Percentiles rank a stretch among this genome's conserved stretches.
These are phyloP conservation scores for Fusarium equiseti DNA, from an alignment of 2,329 filamentous ascomycete genomes.

Conservation along the genomic window DNA sequence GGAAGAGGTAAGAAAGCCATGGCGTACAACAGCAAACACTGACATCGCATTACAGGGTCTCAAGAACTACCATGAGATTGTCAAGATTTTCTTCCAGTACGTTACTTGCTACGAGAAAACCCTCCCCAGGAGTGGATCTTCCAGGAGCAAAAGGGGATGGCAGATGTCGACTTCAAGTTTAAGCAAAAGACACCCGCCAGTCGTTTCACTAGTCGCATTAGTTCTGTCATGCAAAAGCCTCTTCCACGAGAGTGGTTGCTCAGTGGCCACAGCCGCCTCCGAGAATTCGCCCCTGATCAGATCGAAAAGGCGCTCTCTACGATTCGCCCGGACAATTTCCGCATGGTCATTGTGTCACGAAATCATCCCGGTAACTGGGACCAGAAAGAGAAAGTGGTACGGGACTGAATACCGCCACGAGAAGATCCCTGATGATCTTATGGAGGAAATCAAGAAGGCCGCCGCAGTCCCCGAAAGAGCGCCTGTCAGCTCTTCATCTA, in stretches of 20 bases:
- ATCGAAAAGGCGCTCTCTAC: conserved; percentile 81
- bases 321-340: conserved; percentile 89
- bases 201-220: conserved; percentile 87
- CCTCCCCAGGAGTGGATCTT: conserved; percentile 94
- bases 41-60: conserved; percentile 63
- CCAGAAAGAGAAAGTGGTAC: conserved; percentile 95
- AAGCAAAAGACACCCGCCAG: conserved; percentile 92
- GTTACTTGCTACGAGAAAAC: conserved; percentile 84
- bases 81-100: conserved; percentile 90
- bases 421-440: conserved; percentile 80
- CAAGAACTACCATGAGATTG: conserved; percentile 83
- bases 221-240: conserved; percentile 90
- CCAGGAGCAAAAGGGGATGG: conserved; percentile 88
- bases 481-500: conserved; percentile 80
- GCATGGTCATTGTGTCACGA: conserved; percentile 84
- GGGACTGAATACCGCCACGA: conserved; percentile 92
- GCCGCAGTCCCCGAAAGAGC: conserved; percentile 67
- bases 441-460: conserved; percentile 76
- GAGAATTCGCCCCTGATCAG: conserved; percentile 81
- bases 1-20: conserved; percentile 70
- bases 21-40: background rate
- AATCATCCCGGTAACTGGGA: conserved; percentile 88
- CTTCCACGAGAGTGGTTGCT: conserved; percentile 88
- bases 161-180: conserved; percentile 95
- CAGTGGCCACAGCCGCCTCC: conserved; percentile 80